Conservation (phyloP, 805 yeast species). For the Maudiozyma bulderi region DNA sequence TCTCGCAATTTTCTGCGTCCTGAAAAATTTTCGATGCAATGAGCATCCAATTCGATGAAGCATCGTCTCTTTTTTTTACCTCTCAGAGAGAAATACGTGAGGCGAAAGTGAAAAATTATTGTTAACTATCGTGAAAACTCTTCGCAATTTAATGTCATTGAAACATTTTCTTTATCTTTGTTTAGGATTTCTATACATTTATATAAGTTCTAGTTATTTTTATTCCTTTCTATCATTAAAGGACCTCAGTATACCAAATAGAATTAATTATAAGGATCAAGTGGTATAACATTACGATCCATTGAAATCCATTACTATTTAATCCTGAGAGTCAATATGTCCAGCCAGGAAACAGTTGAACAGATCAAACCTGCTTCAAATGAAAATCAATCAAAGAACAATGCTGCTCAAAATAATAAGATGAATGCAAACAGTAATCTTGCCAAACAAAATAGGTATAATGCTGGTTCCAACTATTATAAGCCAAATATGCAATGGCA, state of each 20-base stretch:
- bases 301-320: neutral
- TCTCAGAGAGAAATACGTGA: neutral
- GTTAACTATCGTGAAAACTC: neutral
- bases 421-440: neutral
- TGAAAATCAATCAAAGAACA: neutral
- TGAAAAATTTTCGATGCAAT: slow-evolving; percentile 4
- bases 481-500: slow-evolving; percentile 4
- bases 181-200: neutral
- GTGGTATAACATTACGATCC: neutral
- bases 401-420: neutral
- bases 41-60: neutral
- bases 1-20: neutral
- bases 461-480: slow-evolving; percentile 1
- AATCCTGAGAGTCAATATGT: slow-evolving; percentile 1
- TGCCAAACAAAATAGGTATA: neutral
- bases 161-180: neutral
- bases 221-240: neutral
- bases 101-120: neutral
- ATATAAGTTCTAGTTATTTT: neutral
- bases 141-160: neutral
- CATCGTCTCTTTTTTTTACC: neutral
- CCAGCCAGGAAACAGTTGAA: slow-evolving; percentile 1
- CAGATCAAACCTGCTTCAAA: neutral
- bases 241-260: neutral
- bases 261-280: neutral